phyloP scores from a whole-genome alignment of 2,329 filamentous ascomycete species.

The Botrytis byssoidea region DNA sequence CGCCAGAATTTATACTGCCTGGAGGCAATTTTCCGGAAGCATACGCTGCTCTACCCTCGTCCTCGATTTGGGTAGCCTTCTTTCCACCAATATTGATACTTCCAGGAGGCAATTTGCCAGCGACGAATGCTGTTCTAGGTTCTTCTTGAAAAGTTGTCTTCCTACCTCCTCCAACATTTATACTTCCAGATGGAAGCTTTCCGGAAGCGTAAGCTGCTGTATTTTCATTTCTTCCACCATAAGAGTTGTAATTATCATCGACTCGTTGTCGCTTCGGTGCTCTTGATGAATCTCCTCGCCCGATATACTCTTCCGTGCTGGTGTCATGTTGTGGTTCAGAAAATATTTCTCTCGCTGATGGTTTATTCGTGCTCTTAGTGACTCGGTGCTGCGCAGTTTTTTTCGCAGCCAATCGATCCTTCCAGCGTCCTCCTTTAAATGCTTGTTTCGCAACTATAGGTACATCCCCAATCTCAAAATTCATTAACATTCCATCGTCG shows the following conservation, averaged over 20 bases:
- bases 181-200: constrained; percentile 41
- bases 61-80: constrained; percentile 25
- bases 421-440: constrained; percentile 92
- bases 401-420: constrained; percentile 79
- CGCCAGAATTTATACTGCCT: constrained; percentile 39
- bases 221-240: constrained; percentile 26
- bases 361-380: constrained; percentile 36
- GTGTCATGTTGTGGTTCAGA: constrained; percentile 32
- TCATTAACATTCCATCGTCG: constrained; percentile 92
- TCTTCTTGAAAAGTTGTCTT: constrained; percentile 24
- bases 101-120: constrained; percentile 41
- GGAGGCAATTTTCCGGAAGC: constrained; percentile 41
- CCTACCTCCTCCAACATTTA: constrained; percentile 27
- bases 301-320: constrained; percentile 38
- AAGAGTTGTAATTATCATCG: constrained; percentile 28
- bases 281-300: constrained; percentile 29
- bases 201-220: constrained; percentile 37
- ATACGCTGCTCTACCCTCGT: constrained; percentile 27
- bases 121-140: constrained; percentile 28
- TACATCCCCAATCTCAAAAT: constrained; percentile 75
- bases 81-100: constrained; percentile 34
- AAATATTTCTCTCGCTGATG: constrained; percentile 34
- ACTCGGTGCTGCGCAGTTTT: constrained; percentile 58
- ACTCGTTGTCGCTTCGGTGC: constrained; percentile 48
- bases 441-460: constrained; percentile 59